Percentiles rank a stretch among this genome's conserved stretches.
Conservation (phyloP, 2,329 filamentous ascomycete genomes). For the Zymoseptoria passerinii region DNA sequence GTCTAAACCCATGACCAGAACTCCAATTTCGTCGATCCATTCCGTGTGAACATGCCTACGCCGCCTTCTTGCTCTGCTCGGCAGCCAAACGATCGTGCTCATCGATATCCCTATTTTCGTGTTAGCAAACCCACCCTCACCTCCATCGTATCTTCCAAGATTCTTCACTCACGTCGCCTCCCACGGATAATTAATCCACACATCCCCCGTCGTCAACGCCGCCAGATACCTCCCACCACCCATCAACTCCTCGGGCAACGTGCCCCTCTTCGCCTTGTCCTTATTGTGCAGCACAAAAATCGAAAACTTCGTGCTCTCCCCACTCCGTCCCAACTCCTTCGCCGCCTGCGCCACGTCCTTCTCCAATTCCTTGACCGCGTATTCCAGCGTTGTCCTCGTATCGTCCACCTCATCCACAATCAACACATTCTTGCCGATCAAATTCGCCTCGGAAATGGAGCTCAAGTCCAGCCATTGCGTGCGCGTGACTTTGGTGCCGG, state of each 20-base stretch:
- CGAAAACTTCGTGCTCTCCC: slow-evolving; percentile 74
- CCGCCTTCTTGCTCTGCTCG: slow-evolving; percentile 11
- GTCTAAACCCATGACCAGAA: no score
- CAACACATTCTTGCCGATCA: slow-evolving; percentile 83
- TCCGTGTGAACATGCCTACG: background rate
- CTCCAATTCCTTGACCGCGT: slow-evolving; percentile 83
- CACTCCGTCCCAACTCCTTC: slow-evolving; percentile 55
- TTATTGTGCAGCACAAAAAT: slow-evolving; percentile 99
- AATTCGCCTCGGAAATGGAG: slow-evolving; percentile 75
- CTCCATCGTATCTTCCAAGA: background rate
- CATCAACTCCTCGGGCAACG: slow-evolving; percentile 70
- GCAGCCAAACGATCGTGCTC: slow-evolving; percentile 70
- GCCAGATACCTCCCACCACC: slow-evolving; percentile 67
- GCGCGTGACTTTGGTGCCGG: slow-evolving; percentile 77
- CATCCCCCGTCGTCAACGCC: slow-evolving; percentile 79
- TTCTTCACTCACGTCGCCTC: slow-evolving; percentile 56
- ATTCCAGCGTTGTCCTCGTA: slow-evolving; percentile 87
- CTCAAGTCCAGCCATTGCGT: slow-evolving; percentile 96
- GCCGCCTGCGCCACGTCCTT: slow-evolving; percentile 86
- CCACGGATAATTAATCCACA: slow-evolving; percentile 99
- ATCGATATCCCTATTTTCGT: slow-evolving; percentile 61
- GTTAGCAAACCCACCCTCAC: background rate
- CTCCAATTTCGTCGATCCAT: background rate
- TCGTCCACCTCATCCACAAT: slow-evolving; percentile 96
- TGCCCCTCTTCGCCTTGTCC: slow-evolving; percentile 91